A percentile compares a stretch with the other conserved stretches of the same genome.
Conservation (phyloP, 495 filamentous ascomycete genomes). For the Xylaria nigripes region DNA sequence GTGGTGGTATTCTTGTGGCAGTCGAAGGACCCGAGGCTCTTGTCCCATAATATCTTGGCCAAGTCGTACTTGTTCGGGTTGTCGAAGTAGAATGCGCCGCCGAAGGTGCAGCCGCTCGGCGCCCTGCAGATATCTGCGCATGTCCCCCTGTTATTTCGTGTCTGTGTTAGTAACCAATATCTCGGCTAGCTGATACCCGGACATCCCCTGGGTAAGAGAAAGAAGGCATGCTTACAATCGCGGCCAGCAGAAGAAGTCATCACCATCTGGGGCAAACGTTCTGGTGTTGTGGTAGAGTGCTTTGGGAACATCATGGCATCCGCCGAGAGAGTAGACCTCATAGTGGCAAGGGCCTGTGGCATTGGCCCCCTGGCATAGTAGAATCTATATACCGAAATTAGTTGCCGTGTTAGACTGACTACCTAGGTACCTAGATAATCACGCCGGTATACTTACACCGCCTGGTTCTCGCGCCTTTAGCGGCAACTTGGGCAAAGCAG, state of each 20-base stretch:
- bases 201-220: not conserved
- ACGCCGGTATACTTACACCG: slow-evolving; percentile 25
- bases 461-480: slow-evolving; percentile 23
- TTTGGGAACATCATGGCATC: slow-evolving; percentile 31
- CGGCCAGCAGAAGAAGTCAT: slow-evolving; percentile 35
- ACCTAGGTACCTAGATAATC: too few species aligned
- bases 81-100: slow-evolving; percentile 27
- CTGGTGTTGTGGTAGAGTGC: slow-evolving; percentile 24
- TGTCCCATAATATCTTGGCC: slow-evolving; percentile 28
- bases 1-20: slow-evolving; percentile 23
- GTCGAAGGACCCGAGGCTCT: slow-evolving; percentile 30
- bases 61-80: slow-evolving; percentile 33
- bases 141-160: slow-evolving; percentile 9
- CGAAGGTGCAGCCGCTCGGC: slow-evolving; percentile 39
- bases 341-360: slow-evolving; percentile 32
- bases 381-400: slow-evolving; percentile 20
- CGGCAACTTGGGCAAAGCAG: slow-evolving; percentile 10
- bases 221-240: slow-evolving; percentile 17
- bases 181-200: not conserved
- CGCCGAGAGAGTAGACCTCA: slow-evolving; percentile 26
- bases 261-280: slow-evolving; percentile 37
- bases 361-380: slow-evolving; percentile 36
- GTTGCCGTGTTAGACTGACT: not conserved
- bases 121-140: slow-evolving; percentile 35
- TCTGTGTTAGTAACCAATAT: not conserved